Evolutionary conservation across 1,284 basidiomycete species (phyloP).

Genomic region (Filobasidium uniguttulatum): DNA sequence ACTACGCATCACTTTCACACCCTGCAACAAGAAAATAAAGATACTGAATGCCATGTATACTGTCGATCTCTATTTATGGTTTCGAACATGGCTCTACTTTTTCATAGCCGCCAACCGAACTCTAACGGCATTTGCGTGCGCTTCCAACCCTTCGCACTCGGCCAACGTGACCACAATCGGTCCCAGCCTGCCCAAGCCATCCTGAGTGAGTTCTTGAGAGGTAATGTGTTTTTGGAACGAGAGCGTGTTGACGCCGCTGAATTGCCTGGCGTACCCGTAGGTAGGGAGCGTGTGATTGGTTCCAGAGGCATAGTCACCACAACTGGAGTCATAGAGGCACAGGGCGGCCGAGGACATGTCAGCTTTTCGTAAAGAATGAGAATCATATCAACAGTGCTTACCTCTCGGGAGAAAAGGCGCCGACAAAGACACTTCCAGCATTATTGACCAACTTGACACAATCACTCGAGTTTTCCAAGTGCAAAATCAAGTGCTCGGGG

Average conservation of each 20-base stretch:
- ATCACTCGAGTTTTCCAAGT: slow-evolving; percentile 56
- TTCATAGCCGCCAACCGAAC: slow-evolving; percentile 27
- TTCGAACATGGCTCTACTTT: background rate
- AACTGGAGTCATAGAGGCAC: slow-evolving; percentile 41
- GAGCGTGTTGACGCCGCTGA: slow-evolving; percentile 91
- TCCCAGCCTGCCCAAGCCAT: slow-evolving; percentile 66
- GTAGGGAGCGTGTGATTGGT: slow-evolving; percentile 96
- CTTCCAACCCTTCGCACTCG: slow-evolving; percentile 86
- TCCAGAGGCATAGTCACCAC: slow-evolving; percentile 95
- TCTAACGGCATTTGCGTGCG: slow-evolving; percentile 55
- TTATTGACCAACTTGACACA: slow-evolving; percentile 62
- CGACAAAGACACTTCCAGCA: slow-evolving; percentile 93
- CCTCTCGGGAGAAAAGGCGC: slow-evolving; percentile 88
- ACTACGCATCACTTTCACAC: too few species aligned
- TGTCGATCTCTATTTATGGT: too few species aligned
- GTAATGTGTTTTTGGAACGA: slow-evolving; percentile 99
- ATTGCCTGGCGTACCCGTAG: slow-evolving; percentile 91
- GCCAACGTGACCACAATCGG: slow-evolving; percentile 82
- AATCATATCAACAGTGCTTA: slow-evolving; percentile 31
- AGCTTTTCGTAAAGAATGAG: background rate
- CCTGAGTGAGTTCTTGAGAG: slow-evolving; percentile 72
- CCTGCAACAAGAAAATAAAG: too few species aligned
- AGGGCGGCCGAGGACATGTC: background rate
- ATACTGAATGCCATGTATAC: too few species aligned
- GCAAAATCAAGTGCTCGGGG: slow-evolving; percentile 88